phyloP scores from a whole-genome alignment of 2,329 filamentous ascomycete genomes.

The Fusarium sacchari region DNA sequence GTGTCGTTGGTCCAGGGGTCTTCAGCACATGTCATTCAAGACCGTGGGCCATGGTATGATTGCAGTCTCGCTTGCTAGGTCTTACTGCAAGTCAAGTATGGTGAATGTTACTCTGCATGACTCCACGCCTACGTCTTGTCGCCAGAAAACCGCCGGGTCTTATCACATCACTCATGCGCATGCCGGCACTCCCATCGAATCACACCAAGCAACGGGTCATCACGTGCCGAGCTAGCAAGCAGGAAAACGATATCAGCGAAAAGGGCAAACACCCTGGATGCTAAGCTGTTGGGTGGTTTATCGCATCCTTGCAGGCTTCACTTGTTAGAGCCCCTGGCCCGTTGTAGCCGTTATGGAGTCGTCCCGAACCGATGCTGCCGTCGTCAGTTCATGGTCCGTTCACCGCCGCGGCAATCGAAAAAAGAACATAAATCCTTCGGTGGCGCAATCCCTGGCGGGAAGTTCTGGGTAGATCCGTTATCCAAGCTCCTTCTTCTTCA shows the following conservation, averaged over 20 bases:
- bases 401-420: slow-evolving; percentile 14
- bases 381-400: slow-evolving; percentile 23
- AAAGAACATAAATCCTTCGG: not conserved
- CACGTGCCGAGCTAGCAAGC: slow-evolving; percentile 4
- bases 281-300: not conserved
- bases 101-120: not conserved
- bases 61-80: not conserved
- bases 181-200: slow-evolving; percentile 6
- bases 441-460: not conserved
- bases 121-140: not conserved
- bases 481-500: not conserved
- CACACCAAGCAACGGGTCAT: not conserved
- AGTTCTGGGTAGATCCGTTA: not conserved
- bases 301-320: not conserved
- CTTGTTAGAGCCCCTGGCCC: not conserved
- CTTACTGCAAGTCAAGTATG: not conserved
- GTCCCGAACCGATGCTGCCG: slow-evolving; percentile 10
- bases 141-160: not conserved
- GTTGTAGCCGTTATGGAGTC: slow-evolving; percentile 26
- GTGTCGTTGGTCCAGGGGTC: not conserved
- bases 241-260: not conserved
- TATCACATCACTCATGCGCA: not conserved
- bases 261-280: not conserved
- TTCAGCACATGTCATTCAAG: not conserved
- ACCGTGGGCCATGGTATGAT: not conserved